Conservation (phyloP, 306 rosid species). For the Corylus americana region DNA sequence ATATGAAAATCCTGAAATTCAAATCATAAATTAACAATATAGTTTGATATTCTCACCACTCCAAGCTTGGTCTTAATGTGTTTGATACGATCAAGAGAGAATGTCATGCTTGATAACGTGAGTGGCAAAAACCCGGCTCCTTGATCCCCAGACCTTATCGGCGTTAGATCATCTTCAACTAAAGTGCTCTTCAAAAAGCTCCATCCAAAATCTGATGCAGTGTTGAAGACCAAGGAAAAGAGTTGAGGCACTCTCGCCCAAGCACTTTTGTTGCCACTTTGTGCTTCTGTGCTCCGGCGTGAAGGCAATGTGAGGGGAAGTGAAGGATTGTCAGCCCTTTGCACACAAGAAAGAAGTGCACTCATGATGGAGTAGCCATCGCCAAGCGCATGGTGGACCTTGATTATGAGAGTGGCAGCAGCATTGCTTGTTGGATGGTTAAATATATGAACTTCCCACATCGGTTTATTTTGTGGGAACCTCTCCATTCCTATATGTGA, state of each 20-base stretch:
- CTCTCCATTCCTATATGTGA: slow-evolving; percentile 33
- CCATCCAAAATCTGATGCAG: slow-evolving; percentile 41
- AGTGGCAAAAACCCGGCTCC: slow-evolving; percentile 30
- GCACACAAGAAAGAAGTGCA: slow-evolving; percentile 57
- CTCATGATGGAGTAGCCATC: slow-evolving; percentile 67
- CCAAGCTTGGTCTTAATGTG: slow-evolving; percentile 38
- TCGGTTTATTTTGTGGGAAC: slow-evolving; percentile 41
- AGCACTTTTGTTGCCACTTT: not conserved
- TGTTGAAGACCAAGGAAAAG: slow-evolving; percentile 14
- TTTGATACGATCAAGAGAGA: slow-evolving; percentile 37
- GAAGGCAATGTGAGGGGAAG: slow-evolving; percentile 58
- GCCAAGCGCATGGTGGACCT: slow-evolving; percentile 61
- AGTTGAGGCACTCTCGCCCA: slow-evolving; percentile 18
- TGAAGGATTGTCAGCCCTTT: slow-evolving; percentile 45
- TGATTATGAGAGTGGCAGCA: slow-evolving; percentile 41
- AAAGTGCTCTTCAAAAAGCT: slow-evolving; percentile 37
- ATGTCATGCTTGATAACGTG: slow-evolving; percentile 31
- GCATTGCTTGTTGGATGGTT: slow-evolving; percentile 51
- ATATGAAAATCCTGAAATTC: too few species aligned
- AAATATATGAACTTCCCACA: slow-evolving; percentile 55
- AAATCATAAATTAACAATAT: too few species aligned
- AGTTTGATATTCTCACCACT: slow-evolving; percentile 40
- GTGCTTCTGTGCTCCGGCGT: not conserved
- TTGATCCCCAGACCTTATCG: slow-evolving; percentile 44
- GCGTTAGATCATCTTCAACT: slow-evolving; percentile 49